Base-by-base conservation (phyloP, 2,329 filamentous ascomycete genomes). In the Diplodia scrobiculata region DNA sequence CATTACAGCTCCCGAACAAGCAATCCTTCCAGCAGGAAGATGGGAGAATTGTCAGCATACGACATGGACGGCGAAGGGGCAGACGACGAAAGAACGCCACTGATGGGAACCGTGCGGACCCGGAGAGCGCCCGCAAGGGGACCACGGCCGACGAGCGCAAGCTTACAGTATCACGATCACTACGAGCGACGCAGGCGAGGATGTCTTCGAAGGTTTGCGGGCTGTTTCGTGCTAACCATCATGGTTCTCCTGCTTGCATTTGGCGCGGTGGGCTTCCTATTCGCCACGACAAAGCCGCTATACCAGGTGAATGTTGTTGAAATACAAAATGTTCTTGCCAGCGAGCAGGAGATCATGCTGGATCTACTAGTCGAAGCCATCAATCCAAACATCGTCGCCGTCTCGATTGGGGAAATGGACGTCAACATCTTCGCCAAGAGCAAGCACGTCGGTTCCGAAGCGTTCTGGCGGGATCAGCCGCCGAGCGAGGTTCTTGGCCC, bases 401-500 rank as follows among this genome's bases (percentile, higher is more conserved):
- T 99, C 50, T 90, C 90, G 2, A 87, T 99, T 45, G 88, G 91
- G 69, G 88, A 93, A 54, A 89, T 96, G 74, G 92, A 98, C 75
- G 84, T 98, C 66, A 92, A 96, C 73, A 86, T 99, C 36, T 98
- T 98, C 77, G 95, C 95, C 34, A 97, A 96, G 78, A 97, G 92
- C 67, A 91, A 91, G 68, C 91, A 94, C 74, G 90, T 94, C 13
- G 91, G 91, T n/a, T 82, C 81, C 11, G 83, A 84, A 66, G 73
- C 70, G 51, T 79, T 74, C 76, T 79, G 77, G 78, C 74, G 76
- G 5, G 75, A 79, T 32, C 76, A 79, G 63, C 73, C 72, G 9
- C 69, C 71, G 7, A 69, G 68, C 13, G 63, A 59, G 7, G 25
- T 29, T 11, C 54, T 66, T 32, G 65, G 55, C 17, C 54, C 65